Evolutionary conservation across 768 basidiomycete genomes (phyloP).

Genomic region (Podaxis sp.): DNA sequence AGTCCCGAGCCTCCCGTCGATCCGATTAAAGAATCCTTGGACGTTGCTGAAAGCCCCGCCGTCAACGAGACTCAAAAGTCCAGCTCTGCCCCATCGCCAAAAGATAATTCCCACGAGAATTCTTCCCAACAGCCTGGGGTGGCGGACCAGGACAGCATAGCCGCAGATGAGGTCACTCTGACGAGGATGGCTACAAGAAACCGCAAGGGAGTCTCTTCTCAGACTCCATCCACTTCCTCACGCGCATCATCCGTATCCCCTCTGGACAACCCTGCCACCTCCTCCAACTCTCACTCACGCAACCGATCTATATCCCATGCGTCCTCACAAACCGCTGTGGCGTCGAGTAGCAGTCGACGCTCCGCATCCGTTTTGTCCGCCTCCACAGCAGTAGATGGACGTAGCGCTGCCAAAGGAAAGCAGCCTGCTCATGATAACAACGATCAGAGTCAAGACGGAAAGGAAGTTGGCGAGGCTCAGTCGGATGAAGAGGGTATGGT

Average conservation of each 20-base stretch:
- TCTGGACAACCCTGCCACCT: constrained; percentile 10
- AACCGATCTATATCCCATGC: constrained; percentile 39
- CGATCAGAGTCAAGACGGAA: constrained; percentile 15
- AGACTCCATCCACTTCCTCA: constrained; percentile 15
- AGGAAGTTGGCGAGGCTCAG: constrained; percentile 17
- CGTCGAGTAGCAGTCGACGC: constrained; percentile 26
- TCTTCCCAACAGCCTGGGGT: constrained; percentile 9
- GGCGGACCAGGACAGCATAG: background rate
- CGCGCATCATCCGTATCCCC: constrained; percentile 17
- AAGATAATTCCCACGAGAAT: constrained; percentile 14
- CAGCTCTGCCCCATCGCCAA: constrained; percentile 7
- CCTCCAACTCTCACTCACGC: constrained; percentile 29
- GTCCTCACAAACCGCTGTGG: constrained; percentile 36
- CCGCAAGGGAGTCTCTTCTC: constrained; percentile 8
- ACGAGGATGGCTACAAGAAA: constrained; percentile 14
- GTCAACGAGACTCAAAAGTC: constrained; percentile 13
- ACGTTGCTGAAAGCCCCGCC: background rate
- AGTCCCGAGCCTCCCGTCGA: background rate
- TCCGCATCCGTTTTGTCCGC: constrained; percentile 40
- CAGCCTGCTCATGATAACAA: constrained; percentile 22
- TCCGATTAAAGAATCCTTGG: background rate
- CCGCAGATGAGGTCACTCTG: constrained; percentile 5
- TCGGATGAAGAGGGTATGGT: constrained; percentile 34
- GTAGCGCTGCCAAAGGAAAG: constrained; percentile 13
- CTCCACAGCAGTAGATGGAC: constrained; percentile 34